Percentiles rank a stretch among this genome's conserved stretches.
Conservation (phyloP, 345 rosid genomes). For the Xanthoceras sorbifolium region DNA sequence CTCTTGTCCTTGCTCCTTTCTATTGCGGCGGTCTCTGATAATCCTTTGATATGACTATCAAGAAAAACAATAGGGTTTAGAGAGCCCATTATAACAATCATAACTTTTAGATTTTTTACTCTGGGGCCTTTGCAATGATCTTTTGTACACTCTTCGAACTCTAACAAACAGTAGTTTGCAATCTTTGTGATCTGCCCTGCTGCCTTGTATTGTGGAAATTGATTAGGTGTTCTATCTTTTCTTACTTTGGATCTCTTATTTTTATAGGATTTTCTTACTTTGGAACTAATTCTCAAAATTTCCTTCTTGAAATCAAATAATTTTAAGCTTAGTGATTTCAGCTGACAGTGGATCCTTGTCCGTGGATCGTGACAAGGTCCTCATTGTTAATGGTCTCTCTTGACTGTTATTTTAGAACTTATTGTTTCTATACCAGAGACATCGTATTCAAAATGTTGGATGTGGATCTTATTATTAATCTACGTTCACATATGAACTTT, state of each 20-base stretch:
- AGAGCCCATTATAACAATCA: neutral
- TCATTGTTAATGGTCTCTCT: neutral
- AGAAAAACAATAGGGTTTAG: neutral
- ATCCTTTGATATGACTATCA: neutral
- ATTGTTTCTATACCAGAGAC: neutral
- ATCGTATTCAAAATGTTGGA: neutral
- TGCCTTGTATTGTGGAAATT: neutral
- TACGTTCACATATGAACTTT: neutral
- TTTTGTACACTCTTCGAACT: neutral
- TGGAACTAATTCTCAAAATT: neutral
- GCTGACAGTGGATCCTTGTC: neutral
- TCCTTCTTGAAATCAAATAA: neutral
- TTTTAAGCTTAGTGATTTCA: neutral
- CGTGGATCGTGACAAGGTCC: neutral
- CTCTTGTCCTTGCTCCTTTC: neutral
- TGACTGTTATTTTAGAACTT: neutral
- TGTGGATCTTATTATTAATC: too few relatives aligned
- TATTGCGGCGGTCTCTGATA: neutral
- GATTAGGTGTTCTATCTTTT: neutral
- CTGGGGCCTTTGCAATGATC: neutral
- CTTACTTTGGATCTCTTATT: neutral
- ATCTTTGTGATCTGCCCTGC: conserved; percentile 1
- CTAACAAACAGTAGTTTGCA: neutral
- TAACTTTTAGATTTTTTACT: too few relatives aligned
- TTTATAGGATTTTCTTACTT: neutral